These are phyloP conservation scores for Ammopiptanthus mongolicus DNA, from an alignment of 306 rosid species.

Conservation along the genomic window DNA sequence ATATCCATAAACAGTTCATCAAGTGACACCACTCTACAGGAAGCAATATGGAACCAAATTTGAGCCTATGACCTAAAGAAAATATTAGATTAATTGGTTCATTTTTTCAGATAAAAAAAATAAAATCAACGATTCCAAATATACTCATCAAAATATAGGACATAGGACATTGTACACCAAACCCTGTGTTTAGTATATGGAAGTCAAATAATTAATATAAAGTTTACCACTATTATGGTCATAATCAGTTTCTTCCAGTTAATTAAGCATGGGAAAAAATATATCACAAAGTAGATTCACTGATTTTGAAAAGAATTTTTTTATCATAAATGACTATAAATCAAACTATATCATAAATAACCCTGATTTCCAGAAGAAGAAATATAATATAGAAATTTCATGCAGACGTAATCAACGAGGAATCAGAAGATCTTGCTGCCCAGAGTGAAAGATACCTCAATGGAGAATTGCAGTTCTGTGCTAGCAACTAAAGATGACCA, in stretches of 20 bases:
- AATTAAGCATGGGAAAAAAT: background rate
- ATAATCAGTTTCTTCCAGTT: conserved; percentile 1
- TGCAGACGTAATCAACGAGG: conserved; percentile 7
- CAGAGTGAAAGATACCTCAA: conserved; percentile 53
- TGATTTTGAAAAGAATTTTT: background rate
- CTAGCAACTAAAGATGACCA: conserved; percentile 62
- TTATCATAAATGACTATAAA: background rate
- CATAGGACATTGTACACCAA: background rate
- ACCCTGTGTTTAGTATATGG: background rate
- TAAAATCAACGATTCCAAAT: background rate
- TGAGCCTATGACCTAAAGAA: background rate
- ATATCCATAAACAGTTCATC: conserved; percentile 19
- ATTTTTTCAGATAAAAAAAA: conserved; percentile 1
- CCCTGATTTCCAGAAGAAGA: background rate
- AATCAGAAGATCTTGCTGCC: conserved; percentile 2
- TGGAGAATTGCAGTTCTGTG: conserved; percentile 66
- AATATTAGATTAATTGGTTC: background rate
- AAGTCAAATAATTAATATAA: conserved; percentile 1
- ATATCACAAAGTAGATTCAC: background rate
- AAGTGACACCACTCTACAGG: background rate
- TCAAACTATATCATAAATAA: background rate
- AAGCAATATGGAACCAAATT: conserved; percentile 18
- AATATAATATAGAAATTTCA: background rate
- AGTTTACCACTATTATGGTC: background rate
- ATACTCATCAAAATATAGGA: background rate